Percentiles rank a stretch among this genome's conserved stretches.
Conservation (phyloP, 805 yeast genomes). For the Sugiyamaella smithiae region DNA sequence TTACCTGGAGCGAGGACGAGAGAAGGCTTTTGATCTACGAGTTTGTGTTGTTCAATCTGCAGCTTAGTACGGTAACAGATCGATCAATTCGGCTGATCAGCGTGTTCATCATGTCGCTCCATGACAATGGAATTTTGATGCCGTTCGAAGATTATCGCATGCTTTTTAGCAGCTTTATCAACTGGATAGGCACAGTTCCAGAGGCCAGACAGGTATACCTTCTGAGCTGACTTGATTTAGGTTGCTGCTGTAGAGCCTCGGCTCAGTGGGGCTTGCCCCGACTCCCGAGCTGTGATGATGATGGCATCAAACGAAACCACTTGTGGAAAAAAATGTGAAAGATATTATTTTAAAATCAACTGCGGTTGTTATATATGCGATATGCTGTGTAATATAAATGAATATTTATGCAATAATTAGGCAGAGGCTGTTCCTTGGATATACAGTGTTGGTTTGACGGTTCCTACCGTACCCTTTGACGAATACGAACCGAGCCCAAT, state of each 20-base stretch:
- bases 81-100: slow-evolving; percentile 17
- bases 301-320: too few species aligned
- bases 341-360: too few species aligned
- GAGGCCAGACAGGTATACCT: slow-evolving; percentile 25
- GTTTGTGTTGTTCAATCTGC: slow-evolving; percentile 22
- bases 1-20: slow-evolving; percentile 12
- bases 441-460: slow-evolving; percentile 20
- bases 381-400: too few species aligned
- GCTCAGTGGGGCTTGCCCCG: not conserved
- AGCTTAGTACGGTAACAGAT: not conserved
- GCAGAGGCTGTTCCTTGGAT: not conserved
- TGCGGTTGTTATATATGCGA: too few species aligned
- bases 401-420: not conserved
- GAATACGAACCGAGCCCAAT: slow-evolving; percentile 70
- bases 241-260: not conserved
- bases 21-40: slow-evolving; percentile 20
- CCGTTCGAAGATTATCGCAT: slow-evolving; percentile 20
- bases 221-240: slow-evolving; percentile 3
- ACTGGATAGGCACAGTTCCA: slow-evolving; percentile 21
- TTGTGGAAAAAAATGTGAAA: too few species aligned
- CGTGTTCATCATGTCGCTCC: slow-evolving; percentile 19
- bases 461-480: slow-evolving; percentile 61
- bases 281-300: slow-evolving; percentile 7
- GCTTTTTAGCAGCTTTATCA: slow-evolving; percentile 20
- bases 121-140: slow-evolving; percentile 9